Evolutionary conservation across 1,284 basidiomycete genomes (phyloP), one percentile per base, ranked within the genome.

Genomic region (Ganoderma meredithae): DNA sequence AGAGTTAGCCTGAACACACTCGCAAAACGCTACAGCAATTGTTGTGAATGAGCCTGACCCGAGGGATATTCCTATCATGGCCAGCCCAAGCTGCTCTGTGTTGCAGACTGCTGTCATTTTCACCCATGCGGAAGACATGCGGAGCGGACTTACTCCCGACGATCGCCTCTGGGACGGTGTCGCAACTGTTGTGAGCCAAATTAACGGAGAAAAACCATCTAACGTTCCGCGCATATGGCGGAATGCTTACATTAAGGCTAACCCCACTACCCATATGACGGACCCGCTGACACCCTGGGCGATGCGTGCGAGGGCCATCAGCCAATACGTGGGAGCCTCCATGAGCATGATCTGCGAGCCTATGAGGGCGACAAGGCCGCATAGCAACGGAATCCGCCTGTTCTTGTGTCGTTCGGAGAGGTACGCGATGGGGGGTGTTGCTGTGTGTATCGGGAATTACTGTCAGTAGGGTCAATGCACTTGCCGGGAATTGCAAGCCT

Each of bases 271-370:
- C 93, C 93, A 95, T 9, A 95, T 85, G 72, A 93, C 85, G 0
- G 91, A 89, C 1, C 90, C 91, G 43, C 89, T 88, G 19, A 91
- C 80, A 1, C 94, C 93, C 79, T 95, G 93, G 9, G 93, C 67
- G 19, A 90, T 79, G 25, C 94, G 87, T 19, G 92, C 90, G 39
- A 94, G 52, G 15, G 86, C 87, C 91, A 95, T 93, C 15, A 91
- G 80, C 79, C 88, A 83, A 74, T 89, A 95, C 25, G 82, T 85
- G 2, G 86, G 88, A 0, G 91, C 90, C 69, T 93, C 87, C 92
- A 95, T 95, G 61, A 95, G 85, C 81, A 95, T 83, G 27, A 94
- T 79, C 75, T 89, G 86, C 19, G 89, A 85, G 3, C 83, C 88
- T 10, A 89, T 80, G 15, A 93, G 82, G 17, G 86, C 75, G 3